These are phyloP conservation scores for Suhomyces anneliseae DNA, from an alignment of 1,139 yeast genomes.

Conservation along the genomic window DNA sequence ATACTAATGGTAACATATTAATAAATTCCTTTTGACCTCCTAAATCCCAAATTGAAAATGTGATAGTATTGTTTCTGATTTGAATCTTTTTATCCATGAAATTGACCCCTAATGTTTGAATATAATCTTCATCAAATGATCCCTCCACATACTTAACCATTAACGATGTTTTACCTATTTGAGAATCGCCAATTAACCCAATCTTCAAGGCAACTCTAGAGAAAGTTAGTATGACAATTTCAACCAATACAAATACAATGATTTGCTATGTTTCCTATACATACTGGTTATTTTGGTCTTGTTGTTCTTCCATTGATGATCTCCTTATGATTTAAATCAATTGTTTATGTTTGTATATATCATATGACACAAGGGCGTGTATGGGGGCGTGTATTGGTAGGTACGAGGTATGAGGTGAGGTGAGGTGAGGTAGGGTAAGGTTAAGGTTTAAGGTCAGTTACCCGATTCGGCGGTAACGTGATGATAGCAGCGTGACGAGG, in stretches of 20 bases:
- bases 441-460: background rate
- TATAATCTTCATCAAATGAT: constrained; percentile 86
- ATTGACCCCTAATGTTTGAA: constrained; percentile 93
- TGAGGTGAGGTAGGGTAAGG: too few relatives aligned
- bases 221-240: constrained; percentile 3
- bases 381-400: constrained; percentile 2
- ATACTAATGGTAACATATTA: constrained; percentile 92
- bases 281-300: constrained; percentile 41
- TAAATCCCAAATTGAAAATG: constrained; percentile 92
- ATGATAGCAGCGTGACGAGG: constrained; percentile 1
- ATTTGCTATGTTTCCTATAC: constrained; percentile 16
- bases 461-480: constrained; percentile 4
- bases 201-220: constrained; percentile 76
- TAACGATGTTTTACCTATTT: constrained; percentile 94
- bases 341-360: constrained; percentile 1
- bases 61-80: constrained; percentile 83
- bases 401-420: too few relatives aligned
- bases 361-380: background rate
- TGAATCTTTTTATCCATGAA: constrained; percentile 90
- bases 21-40: constrained; percentile 97
- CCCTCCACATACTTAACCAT: constrained; percentile 98
- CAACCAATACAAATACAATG: background rate
- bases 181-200: constrained; percentile 95
- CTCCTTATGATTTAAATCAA: background rate
- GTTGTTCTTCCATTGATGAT: constrained; percentile 17